A percentile compares a stretch with the other conserved stretches of the same genome.
Evolutionary conservation across 2,329 filamentous ascomycete genomes (phyloP).

Genomic region (Thielaviopsis musarum): DNA sequence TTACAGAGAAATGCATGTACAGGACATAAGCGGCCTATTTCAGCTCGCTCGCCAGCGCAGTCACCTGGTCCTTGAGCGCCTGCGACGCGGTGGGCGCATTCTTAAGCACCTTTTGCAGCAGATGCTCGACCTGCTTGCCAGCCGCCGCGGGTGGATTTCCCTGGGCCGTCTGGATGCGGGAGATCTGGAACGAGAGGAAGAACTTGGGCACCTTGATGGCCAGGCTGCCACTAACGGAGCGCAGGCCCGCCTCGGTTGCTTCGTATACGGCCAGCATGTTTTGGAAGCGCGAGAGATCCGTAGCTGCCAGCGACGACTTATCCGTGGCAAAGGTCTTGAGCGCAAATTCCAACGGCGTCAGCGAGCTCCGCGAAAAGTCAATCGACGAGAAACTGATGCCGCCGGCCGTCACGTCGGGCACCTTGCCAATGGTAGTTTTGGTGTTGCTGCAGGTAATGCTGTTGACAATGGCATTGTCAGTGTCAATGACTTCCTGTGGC

Average conservation of each 20-base stretch:
- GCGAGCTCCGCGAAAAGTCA: conserved; percentile 35
- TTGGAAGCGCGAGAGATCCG: conserved; percentile 34
- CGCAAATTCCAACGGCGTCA: conserved; percentile 35
- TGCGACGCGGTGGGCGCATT: conserved; percentile 34
- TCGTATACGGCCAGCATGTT: conserved; percentile 37
- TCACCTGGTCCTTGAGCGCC: conserved; percentile 35
- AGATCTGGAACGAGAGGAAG: conserved; percentile 42
- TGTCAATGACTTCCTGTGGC: conserved; percentile 30
- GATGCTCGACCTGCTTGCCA: conserved; percentile 36
- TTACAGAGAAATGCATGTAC: no score
- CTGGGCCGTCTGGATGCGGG: conserved; percentile 41
- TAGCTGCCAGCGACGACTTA: conserved; percentile 25
- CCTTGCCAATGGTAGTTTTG: conserved; percentile 30
- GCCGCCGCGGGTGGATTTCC: conserved; percentile 34
- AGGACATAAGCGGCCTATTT: background rate
- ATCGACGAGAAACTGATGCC: conserved; percentile 33
- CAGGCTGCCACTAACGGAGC: conserved; percentile 34
- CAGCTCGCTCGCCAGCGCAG: conserved; percentile 18
- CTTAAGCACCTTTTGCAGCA: conserved; percentile 39
- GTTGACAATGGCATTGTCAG: conserved; percentile 25
- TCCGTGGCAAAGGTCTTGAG: conserved; percentile 35
- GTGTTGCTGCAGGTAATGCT: conserved; percentile 32
- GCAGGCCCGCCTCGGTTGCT: conserved; percentile 41
- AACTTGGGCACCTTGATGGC: conserved; percentile 47
- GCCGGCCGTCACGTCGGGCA: conserved; percentile 40